Evolutionary conservation across 371 early-diverging fungal species (phyloP).

Genomic region (Chytridium lagenaria): DNA sequence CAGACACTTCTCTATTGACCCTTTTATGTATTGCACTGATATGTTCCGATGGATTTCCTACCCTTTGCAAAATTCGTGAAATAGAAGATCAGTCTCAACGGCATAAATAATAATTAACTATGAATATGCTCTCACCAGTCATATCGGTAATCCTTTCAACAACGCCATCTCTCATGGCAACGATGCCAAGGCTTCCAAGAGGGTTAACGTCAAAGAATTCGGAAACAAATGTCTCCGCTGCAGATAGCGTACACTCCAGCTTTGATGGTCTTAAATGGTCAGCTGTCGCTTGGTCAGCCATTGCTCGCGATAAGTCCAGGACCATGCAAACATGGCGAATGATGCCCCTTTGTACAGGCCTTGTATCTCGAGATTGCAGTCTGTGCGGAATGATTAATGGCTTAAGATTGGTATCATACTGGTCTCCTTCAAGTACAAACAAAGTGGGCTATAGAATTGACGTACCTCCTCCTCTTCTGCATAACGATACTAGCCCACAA

Average conservation of each 20-base stretch:
- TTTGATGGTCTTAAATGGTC: conserved; percentile 52
- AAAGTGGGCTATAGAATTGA: not conserved
- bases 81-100: too few species aligned
- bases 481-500: conserved; percentile 78
- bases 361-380: conserved; percentile 78
- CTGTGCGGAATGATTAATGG: not conserved
- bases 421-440: too few species aligned
- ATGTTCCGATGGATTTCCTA: conserved; percentile 78
- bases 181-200: conserved; percentile 86
- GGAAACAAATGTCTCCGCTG: conserved; percentile 74
- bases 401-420: too few species aligned
- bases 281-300: conserved; percentile 67
- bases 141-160: conserved; percentile 88
- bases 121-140: conserved; percentile 60
- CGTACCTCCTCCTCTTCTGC: conserved; percentile 74
- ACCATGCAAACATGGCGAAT: conserved; percentile 87
- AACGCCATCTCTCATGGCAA: conserved; percentile 85
- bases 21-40: conserved; percentile 67
- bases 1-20: conserved; percentile 75
- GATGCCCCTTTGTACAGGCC: conserved; percentile 87
- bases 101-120: too few species aligned
- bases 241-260: conserved; percentile 71
- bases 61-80: too few species aligned
- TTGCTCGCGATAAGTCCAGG: conserved; percentile 82
- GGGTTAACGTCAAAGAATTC: conserved; percentile 96